A percentile compares a stretch with the other conserved stretches of the same genome.
Evolutionary conservation across 2,329 filamentous ascomycete species (phyloP).

Genomic region (Ascochyta fabae): DNA sequence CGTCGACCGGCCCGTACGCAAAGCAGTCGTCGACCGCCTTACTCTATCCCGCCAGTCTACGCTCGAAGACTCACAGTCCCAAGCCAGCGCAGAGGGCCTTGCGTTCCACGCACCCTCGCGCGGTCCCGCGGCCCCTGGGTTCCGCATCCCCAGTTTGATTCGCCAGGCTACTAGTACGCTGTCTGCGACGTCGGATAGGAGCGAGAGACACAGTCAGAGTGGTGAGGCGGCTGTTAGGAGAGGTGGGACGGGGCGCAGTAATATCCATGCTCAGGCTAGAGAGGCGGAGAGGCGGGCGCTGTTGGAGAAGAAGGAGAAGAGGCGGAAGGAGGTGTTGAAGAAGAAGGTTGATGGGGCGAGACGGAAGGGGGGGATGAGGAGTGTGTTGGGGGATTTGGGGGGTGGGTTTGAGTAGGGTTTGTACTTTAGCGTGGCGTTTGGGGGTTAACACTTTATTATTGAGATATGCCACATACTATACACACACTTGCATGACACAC

Average conservation of each 20-base stretch:
- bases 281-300: slow-evolving; percentile 62
- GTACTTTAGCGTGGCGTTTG: neutral
- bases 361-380: slow-evolving; percentile 37
- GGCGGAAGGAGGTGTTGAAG: slow-evolving; percentile 57
- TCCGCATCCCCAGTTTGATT: slow-evolving; percentile 74
- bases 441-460: neutral
- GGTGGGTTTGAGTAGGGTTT: slow-evolving; percentile 46
- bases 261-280: slow-evolving; percentile 65
- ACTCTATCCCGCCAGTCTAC: slow-evolving; percentile 65
- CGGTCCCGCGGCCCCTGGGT: slow-evolving; percentile 48
- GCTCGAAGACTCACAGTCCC: slow-evolving; percentile 28
- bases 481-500: neutral
- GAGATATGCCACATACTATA: neutral
- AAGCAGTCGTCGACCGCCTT: slow-evolving; percentile 73
- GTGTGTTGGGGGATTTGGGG: slow-evolving; percentile 41
- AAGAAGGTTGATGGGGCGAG: slow-evolving; percentile 49
- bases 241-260: slow-evolving; percentile 64
- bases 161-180: slow-evolving; percentile 71
- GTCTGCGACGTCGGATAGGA: slow-evolving; percentile 39
- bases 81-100: slow-evolving; percentile 48
- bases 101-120: slow-evolving; percentile 62
- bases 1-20: slow-evolving; percentile 33
- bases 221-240: slow-evolving; percentile 49
- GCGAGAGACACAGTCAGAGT: slow-evolving; percentile 17
- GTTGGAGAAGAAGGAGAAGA: slow-evolving; percentile 59